Evolutionary conservation across 352 stramenopile species (phyloP).

Genomic region (Phytophthora vignae): DNA sequence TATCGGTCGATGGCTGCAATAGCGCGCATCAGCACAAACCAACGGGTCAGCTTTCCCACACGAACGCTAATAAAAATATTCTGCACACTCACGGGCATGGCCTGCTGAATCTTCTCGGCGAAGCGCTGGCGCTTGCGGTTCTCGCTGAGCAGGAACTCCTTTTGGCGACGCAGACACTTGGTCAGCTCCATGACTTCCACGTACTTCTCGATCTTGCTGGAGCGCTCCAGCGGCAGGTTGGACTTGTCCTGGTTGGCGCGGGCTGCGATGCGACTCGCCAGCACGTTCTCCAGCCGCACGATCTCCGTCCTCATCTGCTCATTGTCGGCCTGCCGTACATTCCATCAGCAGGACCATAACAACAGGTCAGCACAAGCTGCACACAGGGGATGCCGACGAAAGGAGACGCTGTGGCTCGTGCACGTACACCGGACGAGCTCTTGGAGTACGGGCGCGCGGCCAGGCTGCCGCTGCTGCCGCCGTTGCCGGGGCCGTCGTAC

Average conservation of each 20-base stretch:
- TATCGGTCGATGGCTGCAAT: slow-evolving; percentile 76
- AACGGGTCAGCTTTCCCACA: slow-evolving; percentile 10
- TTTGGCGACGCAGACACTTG: slow-evolving; percentile 87
- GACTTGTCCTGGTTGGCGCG: slow-evolving; percentile 77
- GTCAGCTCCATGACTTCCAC: slow-evolving; percentile 89
- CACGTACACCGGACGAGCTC: slow-evolving; percentile 54
- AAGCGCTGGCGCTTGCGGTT: slow-evolving; percentile 89
- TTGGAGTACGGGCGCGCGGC: slow-evolving; percentile 70
- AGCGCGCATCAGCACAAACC: slow-evolving; percentile 12
- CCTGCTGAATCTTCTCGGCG: slow-evolving; percentile 87
- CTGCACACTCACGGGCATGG: slow-evolving; percentile 70
- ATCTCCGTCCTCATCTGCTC: slow-evolving; percentile 85
- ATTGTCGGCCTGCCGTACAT: slow-evolving; percentile 60
- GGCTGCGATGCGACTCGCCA: slow-evolving; percentile 74
- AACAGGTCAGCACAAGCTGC: background rate
- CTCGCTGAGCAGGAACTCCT: slow-evolving; percentile 87
- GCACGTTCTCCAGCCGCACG: slow-evolving; percentile 76
- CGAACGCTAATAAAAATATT: background rate
- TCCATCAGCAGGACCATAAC: background rate
- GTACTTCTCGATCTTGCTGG: slow-evolving; percentile 89
- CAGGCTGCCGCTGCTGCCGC: slow-evolving; percentile 30
- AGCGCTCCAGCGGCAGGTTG: slow-evolving; percentile 76
- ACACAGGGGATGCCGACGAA: too few relatives aligned
- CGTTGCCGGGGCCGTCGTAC: slow-evolving; percentile 41
- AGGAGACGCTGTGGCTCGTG: background rate